Evolutionary conservation across 2,329 filamentous ascomycete species (phyloP).

Genomic region (Rutstroemia sp.): DNA sequence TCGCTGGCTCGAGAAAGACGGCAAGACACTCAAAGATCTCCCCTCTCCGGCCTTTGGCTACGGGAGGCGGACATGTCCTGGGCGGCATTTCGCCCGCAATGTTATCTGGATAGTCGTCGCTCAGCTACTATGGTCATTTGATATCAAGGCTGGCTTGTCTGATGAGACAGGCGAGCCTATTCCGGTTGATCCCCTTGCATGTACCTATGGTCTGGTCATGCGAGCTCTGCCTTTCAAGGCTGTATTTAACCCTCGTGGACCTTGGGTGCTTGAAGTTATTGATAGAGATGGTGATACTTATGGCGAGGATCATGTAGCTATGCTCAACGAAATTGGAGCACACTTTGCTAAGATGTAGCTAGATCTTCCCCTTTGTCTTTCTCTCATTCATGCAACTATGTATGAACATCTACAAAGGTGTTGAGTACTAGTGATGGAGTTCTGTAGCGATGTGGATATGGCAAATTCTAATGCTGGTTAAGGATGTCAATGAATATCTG

Average conservation of each 20-base stretch:
- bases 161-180: background rate
- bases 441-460: no score
- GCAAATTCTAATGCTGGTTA: no score
- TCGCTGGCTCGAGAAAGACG: background rate
- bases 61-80: background rate
- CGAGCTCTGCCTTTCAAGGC: background rate
- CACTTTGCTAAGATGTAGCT: background rate
- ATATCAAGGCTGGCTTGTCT: slow-evolving; percentile 2
- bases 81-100: background rate
- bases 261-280: background rate
- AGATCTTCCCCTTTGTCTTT: no score
- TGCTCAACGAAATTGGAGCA: background rate
- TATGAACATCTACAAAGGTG: no score
- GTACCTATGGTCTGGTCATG: background rate
- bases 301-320: background rate
- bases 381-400: no score
- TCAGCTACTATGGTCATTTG: background rate
- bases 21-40: background rate
- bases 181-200: background rate
- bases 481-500: no score
- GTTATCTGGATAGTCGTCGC: slow-evolving; percentile 1
- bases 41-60: background rate
- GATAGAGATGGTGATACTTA: slow-evolving; percentile 1
- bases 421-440: no score
- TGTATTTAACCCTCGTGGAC: background rate